Evolutionary conservation across 257 asterid species (phyloP).

Genomic region (Solanum pinnatisectum): DNA sequence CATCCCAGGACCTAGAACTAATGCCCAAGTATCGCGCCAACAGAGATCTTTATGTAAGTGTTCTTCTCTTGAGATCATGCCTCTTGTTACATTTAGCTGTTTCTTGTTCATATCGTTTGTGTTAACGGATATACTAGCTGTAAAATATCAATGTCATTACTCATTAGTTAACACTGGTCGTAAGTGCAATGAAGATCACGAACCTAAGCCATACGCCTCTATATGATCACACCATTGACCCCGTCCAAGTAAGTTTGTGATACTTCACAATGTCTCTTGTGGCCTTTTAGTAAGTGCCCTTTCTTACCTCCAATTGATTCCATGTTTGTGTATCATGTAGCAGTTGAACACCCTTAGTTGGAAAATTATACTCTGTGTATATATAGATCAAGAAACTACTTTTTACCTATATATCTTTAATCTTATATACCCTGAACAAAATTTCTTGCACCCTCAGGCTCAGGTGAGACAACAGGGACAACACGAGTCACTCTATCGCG

Average conservation of each 20-base stretch:
- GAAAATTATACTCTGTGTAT: too few relatives aligned
- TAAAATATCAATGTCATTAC: neutral
- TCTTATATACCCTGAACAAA: neutral
- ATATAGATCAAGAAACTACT: neutral
- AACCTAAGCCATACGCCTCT: neutral
- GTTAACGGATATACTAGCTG: neutral
- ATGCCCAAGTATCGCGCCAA: conserved; percentile 17
- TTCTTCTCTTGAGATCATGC: neutral
- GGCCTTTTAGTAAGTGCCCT: too few relatives aligned
- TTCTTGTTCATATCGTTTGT: neutral
- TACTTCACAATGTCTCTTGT: neutral
- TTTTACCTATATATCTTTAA: neutral
- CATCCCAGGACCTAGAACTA: conserved; percentile 53
- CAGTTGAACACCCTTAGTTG: neutral
- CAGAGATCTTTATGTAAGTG: neutral
- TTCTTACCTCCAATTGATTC: too few relatives aligned
- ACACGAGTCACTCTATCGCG: conserved; percentile 58
- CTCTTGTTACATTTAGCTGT: neutral
- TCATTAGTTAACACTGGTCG: neutral
- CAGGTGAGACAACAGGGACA: conserved; percentile 75
- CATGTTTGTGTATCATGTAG: too few relatives aligned
- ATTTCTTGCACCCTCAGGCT: conserved; percentile 19
- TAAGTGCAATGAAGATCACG: neutral
- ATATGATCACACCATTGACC: neutral
- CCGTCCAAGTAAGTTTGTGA: neutral